phyloP scores from a whole-genome alignment of 1,284 basidiomycete genomes.

The Ceratobasidium sp. region DNA sequence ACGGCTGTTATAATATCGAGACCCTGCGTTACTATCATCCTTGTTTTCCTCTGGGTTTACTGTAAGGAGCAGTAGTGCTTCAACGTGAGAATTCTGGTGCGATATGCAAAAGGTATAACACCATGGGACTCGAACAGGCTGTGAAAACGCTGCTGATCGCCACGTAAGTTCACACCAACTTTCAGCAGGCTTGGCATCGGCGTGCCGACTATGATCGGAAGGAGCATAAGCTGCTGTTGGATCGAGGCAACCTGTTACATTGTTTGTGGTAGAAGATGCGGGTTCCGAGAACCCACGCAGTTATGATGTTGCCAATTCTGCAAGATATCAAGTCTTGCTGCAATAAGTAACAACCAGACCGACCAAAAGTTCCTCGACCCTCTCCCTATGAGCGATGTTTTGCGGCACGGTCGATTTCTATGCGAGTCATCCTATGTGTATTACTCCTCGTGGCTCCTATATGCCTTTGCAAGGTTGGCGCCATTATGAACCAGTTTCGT shows the following conservation, averaged over 20 bases:
- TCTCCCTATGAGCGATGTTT: not conserved
- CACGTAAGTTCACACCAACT: too few relatives aligned
- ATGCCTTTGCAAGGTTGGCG: not conserved
- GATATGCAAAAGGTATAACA: not conserved
- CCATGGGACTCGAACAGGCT: not conserved
- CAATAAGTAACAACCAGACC: too few relatives aligned
- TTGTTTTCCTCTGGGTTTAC: too few relatives aligned
- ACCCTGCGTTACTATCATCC: too few relatives aligned
- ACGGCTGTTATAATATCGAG: too few relatives aligned
- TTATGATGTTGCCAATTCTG: not conserved
- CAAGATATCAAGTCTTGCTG: not conserved
- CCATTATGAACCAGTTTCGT: not conserved
- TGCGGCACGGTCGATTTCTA: not conserved
- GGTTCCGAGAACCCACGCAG: not conserved
- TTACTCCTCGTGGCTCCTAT: constrained; percentile 22
- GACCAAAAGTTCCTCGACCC: too few relatives aligned
- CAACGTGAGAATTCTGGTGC: too few relatives aligned
- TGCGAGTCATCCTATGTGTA: not conserved
- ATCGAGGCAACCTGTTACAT: not conserved
- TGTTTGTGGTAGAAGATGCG: not conserved
- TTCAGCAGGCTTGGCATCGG: too few relatives aligned
- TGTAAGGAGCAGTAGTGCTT: too few relatives aligned
- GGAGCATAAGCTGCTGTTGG: not conserved
- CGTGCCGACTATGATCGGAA: not conserved
- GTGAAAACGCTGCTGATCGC: not conserved